phyloP scores from a whole-genome alignment of 192 early-diverging fungal species.

The Dimargaris cristalligena region DNA sequence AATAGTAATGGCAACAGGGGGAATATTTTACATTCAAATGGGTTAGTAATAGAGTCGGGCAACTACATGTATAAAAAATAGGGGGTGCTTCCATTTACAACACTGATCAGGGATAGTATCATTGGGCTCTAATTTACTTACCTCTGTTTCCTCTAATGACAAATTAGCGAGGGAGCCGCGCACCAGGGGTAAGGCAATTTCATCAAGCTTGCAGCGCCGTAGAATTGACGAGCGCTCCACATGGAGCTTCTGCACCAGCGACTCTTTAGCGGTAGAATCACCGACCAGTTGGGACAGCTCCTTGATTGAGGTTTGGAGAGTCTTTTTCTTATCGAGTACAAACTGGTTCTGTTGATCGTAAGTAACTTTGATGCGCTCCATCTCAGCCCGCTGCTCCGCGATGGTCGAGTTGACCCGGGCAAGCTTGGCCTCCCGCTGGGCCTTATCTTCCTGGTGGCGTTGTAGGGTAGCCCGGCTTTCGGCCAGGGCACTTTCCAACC shows the following conservation, averaged over 20 bases:
- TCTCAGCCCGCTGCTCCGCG: constrained; percentile 26
- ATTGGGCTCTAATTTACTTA: too few relatives aligned
- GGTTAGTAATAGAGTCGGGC: too few relatives aligned
- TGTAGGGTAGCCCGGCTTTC: constrained; percentile 23
- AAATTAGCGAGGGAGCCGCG: constrained; percentile 60
- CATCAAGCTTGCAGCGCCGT: constrained; percentile 81
- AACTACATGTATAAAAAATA: too few relatives aligned
- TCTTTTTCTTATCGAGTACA: constrained; percentile 37
- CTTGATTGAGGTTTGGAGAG: constrained; percentile 35
- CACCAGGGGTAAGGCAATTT: constrained; percentile 71
- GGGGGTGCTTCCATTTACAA: too few relatives aligned
- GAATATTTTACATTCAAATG: too few relatives aligned
- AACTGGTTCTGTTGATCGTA: constrained; percentile 37
- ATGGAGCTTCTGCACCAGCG: constrained; percentile 31
- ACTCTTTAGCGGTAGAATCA: constrained; percentile 21
- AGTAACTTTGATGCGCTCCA: constrained; percentile 27
- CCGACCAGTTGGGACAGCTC: constrained; percentile 48
- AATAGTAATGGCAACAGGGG: too few relatives aligned
- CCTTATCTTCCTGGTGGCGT: constrained; percentile 23
- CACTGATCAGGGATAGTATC: too few relatives aligned
- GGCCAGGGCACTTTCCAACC: constrained; percentile 31
- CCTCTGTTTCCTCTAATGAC: constrained; percentile 44
- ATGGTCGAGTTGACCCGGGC: constrained; percentile 23
- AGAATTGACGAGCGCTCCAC: constrained; percentile 72
- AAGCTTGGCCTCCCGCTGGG: constrained; percentile 32